Percentiles rank a stretch among this genome's conserved stretches.
Evolutionary conservation across 805 yeast genomes (phyloP).

Genomic region (Candida dendrica): DNA sequence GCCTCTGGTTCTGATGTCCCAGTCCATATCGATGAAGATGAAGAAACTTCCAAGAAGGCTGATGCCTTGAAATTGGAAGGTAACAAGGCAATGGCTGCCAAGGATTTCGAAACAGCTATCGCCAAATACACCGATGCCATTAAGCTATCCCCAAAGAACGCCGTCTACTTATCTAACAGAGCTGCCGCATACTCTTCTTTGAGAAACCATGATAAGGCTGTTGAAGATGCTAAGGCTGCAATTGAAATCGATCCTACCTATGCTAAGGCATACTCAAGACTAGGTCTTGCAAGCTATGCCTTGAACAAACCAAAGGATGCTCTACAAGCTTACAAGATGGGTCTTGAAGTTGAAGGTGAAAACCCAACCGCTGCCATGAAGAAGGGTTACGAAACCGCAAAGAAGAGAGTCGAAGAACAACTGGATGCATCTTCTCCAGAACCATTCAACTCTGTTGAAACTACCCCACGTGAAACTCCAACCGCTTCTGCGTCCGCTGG

Average conservation of each 20-base stretch:
- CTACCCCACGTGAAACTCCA: too few species aligned
- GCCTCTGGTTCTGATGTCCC: too few species aligned
- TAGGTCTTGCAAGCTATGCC: conserved; percentile 93
- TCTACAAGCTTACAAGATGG: conserved; percentile 82
- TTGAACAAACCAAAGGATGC: conserved; percentile 88
- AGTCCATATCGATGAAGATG: background rate
- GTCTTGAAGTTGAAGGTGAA: conserved; percentile 82
- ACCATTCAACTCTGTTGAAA: too few species aligned
- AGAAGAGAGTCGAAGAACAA: conserved; percentile 77
- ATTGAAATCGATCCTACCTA: conserved; percentile 74
- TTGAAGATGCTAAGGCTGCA: conserved; percentile 80
- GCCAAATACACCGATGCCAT: conserved; percentile 83
- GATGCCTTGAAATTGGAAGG: conserved; percentile 87
- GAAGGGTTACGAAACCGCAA: conserved; percentile 90
- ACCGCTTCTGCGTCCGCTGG: conserved; percentile 21
- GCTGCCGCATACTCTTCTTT: conserved; percentile 85
- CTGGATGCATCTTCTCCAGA: conserved; percentile 31
- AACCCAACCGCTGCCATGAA: conserved; percentile 82
- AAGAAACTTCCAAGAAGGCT: conserved; percentile 47
- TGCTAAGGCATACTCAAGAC: conserved; percentile 94
- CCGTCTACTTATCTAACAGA: conserved; percentile 88
- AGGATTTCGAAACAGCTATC: conserved; percentile 74
- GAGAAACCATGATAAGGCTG: conserved; percentile 66
- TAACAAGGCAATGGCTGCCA: conserved; percentile 84
- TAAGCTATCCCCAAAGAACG: conserved; percentile 71